Percentiles rank a stretch among this genome's conserved stretches.
These are phyloP conservation scores for Erodium maritimum DNA, from an alignment of 345 rosid species.

Conservation along the genomic window DNA sequence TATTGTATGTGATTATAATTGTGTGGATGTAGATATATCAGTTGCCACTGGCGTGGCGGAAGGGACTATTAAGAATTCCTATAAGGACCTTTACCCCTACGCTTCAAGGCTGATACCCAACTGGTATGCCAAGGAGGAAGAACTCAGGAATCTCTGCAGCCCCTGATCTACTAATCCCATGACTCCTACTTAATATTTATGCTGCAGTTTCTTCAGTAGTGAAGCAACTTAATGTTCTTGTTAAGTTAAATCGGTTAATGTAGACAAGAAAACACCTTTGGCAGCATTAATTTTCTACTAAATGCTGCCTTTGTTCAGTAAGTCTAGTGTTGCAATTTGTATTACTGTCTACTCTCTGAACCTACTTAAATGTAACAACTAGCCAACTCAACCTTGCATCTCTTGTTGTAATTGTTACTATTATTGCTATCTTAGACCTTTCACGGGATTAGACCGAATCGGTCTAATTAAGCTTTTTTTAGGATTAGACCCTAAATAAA, in stretches of 20 bases:
- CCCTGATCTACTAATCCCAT: background rate
- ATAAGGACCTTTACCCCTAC: conserved; percentile 35
- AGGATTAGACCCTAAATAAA: too few species aligned
- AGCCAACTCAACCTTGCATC: too few species aligned
- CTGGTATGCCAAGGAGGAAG: conserved; percentile 45
- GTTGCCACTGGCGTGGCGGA: conserved; percentile 39
- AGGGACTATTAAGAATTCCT: conserved; percentile 39
- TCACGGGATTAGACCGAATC: too few species aligned
- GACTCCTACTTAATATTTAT: background rate
- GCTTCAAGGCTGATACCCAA: conserved; percentile 25
- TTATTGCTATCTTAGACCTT: too few species aligned
- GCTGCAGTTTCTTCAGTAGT: background rate
- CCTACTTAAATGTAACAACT: too few species aligned
- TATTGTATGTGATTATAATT: background rate
- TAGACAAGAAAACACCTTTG: background rate
- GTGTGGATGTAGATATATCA: conserved; percentile 27
- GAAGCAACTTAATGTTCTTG: background rate
- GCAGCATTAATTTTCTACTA: background rate
- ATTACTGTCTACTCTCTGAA: too few species aligned
- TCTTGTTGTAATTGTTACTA: too few species aligned
- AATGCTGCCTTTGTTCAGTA: background rate
- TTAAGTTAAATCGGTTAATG: background rate
- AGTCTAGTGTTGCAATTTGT: too few species aligned
- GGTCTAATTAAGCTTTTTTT: too few species aligned
- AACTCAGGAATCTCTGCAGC: conserved; percentile 18